Evolutionary conservation across 805 yeast genomes (phyloP), one percentile per base, ranked within the genome.

Genomic region (Kuraishia hungarica): DNA sequence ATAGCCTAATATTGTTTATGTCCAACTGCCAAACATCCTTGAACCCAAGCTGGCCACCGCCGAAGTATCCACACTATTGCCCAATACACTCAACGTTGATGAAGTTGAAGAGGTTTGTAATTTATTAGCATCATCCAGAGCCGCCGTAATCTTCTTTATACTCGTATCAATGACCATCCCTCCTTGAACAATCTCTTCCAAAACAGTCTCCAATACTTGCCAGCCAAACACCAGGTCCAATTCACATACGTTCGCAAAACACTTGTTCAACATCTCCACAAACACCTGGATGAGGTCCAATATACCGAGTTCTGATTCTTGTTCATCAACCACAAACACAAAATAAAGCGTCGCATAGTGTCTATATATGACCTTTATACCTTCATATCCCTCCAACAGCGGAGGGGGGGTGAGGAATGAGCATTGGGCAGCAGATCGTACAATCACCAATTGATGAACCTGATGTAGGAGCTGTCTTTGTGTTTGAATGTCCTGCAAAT

Each of bases 121-220:
- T 53, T 76, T 72, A 64, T 82, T 82, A 29, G 88, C 86, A 51
- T 81, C 87, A 68, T 88, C 96, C 11, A 88, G 88, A 0, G 94
- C 89, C 1, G 82, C 83, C 5, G 94, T 97, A 39, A 94, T 91
- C 57, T 86, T 82, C 24, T 73, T 65, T 21, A 91, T 89, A 61
- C 86, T 89, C 1, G 98, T 92, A 67, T 94, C 99, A 43, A 94
- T 88, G 8, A 94, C 99, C 96, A 94, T 86, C 0, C 99, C 99
- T 24, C 98, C 99, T 67, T 94, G 98, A 1, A 94, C 86, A 39
- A 94, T 87, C 64, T 94, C 98, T 63, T 86, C 94, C 52, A 92
- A 69, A 1, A 93, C 97, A 1, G 96, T 86, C 67, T 93, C 96
- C 35, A 93, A 73, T 4, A 91, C 96, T 70, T 94, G 97, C 98